A percentile compares a stretch with the other conserved stretches of the same genome.
Conservation (phyloP, 495 filamentous ascomycete genomes). For the Penicillium herquei region DNA sequence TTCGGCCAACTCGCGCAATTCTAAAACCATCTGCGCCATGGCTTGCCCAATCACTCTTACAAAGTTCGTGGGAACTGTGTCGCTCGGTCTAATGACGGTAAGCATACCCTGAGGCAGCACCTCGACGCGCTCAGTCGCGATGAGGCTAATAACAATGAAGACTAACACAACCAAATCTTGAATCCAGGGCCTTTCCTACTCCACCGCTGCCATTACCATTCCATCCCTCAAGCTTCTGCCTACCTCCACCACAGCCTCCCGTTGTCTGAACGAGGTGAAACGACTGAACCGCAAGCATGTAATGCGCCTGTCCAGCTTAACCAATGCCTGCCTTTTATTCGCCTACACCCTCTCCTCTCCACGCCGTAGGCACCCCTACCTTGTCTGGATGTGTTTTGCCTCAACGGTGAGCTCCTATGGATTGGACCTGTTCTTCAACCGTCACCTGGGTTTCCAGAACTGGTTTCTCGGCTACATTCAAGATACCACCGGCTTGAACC, state of each 20-base stretch:
- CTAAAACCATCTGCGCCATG: conserved; percentile 47
- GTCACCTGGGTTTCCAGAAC: conserved; percentile 29
- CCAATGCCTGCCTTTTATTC: conserved; percentile 62
- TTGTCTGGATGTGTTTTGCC: conserved; percentile 69
- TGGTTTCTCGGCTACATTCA: conserved; percentile 26
- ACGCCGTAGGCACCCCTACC: conserved; percentile 74
- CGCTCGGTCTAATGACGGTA: conserved; percentile 84
- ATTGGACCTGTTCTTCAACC: conserved; percentile 54
- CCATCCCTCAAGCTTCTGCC: conserved; percentile 77
- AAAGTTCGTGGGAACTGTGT: conserved; percentile 89
- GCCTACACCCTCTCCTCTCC: conserved; percentile 72
- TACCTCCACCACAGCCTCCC: conserved; percentile 62
- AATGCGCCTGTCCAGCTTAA: conserved; percentile 58
- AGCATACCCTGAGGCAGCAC: conserved; percentile 21
- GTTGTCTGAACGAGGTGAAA: conserved; percentile 62
- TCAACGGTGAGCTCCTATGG: conserved; percentile 56
- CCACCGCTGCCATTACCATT: conserved; percentile 67
- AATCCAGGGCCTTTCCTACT: conserved; percentile 77
- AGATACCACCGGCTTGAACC: conserved; percentile 25
- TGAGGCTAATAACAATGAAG: not conserved
- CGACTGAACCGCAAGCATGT: conserved; percentile 57
- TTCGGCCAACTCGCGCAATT: not conserved
- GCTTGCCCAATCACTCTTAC: conserved; percentile 66
- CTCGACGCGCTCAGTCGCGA: not conserved
- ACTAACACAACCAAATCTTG: not conserved